These are phyloP conservation scores for Triticum timopheevii DNA, from an alignment of 176 grass and related monocot genomes.

Conservation along the genomic window DNA sequence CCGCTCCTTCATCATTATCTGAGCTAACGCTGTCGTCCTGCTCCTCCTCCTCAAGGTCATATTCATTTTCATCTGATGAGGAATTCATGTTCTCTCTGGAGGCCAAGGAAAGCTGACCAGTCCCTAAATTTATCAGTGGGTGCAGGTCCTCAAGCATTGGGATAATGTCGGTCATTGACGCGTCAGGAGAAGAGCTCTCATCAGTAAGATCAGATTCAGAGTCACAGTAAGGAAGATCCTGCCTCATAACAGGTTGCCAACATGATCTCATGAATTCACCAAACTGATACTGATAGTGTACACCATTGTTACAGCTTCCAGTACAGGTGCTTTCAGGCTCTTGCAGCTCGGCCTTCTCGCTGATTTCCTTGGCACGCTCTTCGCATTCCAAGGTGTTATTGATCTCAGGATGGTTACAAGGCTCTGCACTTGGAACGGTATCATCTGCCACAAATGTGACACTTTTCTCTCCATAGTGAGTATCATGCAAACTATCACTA, in stretches of 20 bases:
- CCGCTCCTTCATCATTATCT: slow-evolving; percentile 29
- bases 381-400: slow-evolving; percentile 21
- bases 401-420: slow-evolving; percentile 1
- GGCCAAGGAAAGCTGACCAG: slow-evolving; percentile 18
- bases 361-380: neutral
- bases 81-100: slow-evolving; percentile 25
- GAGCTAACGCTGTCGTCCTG: slow-evolving; percentile 11
- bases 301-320: neutral
- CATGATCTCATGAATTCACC: slow-evolving; percentile 57
- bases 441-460: neutral
- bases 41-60: slow-evolving; percentile 35
- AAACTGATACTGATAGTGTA: slow-evolving; percentile 31
- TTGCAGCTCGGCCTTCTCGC: slow-evolving; percentile 11
- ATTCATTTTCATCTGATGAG: slow-evolving; percentile 33
- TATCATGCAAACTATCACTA: slow-evolving; percentile 1
- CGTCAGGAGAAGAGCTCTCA: slow-evolving; percentile 62
- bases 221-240: slow-evolving; percentile 30
- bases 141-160: slow-evolving; percentile 70
- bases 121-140: slow-evolving; percentile 26
- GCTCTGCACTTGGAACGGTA: neutral
- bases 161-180: slow-evolving; percentile 72
- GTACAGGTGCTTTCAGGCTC: neutral
- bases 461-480: neutral
- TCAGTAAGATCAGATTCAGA: slow-evolving; percentile 41
- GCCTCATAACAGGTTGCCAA: slow-evolving; percentile 51